Evolutionary conservation across 2,329 filamentous ascomycete species (phyloP).

Genomic region (Alternaria dauci): DNA sequence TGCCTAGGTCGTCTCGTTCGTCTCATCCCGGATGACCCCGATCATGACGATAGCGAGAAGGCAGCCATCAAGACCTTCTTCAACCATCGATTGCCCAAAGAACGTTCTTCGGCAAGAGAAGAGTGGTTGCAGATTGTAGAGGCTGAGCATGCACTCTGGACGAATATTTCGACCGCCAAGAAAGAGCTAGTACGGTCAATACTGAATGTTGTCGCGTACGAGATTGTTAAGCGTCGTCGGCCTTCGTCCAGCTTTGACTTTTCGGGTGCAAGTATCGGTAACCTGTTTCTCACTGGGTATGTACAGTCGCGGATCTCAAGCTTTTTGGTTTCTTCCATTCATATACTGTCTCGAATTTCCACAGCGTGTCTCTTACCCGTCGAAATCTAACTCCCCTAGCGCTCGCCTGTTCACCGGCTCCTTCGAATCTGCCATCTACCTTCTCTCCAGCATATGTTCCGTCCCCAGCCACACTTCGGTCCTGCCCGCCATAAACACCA

Average conservation of each 20-base stretch:
- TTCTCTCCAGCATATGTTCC: slow-evolving; percentile 85
- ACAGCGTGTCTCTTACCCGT: neutral
- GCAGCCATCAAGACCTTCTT: slow-evolving; percentile 82
- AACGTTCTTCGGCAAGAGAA: slow-evolving; percentile 67
- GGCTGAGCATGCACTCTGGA: slow-evolving; percentile 79
- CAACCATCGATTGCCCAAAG: slow-evolving; percentile 80
- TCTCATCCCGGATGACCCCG: slow-evolving; percentile 74
- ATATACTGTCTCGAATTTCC: neutral
- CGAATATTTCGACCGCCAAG: slow-evolving; percentile 58
- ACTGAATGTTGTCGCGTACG: slow-evolving; percentile 59
- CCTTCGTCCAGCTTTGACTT: slow-evolving; percentile 60
- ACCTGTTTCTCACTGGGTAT: slow-evolving; percentile 62
- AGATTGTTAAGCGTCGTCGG: slow-evolving; percentile 58
- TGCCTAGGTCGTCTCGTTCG: slow-evolving; percentile 82
- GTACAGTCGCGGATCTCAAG: slow-evolving; percentile 6
- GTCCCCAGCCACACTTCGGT: slow-evolving; percentile 80
- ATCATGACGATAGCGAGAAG: slow-evolving; percentile 62
- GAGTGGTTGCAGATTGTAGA: slow-evolving; percentile 94
- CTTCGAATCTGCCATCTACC: slow-evolving; percentile 91
- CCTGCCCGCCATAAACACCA: slow-evolving; percentile 90
- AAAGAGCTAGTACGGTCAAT: slow-evolving; percentile 62
- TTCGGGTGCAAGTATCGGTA: slow-evolving; percentile 60
- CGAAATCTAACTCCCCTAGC: slow-evolving; percentile 54
- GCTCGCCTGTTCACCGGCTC: slow-evolving; percentile 90
- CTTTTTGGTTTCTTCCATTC: neutral